These are phyloP conservation scores for Plasmodium vivax DNA, from an alignment of 169 alveolate genomes.

Conservation along the genomic window DNA sequence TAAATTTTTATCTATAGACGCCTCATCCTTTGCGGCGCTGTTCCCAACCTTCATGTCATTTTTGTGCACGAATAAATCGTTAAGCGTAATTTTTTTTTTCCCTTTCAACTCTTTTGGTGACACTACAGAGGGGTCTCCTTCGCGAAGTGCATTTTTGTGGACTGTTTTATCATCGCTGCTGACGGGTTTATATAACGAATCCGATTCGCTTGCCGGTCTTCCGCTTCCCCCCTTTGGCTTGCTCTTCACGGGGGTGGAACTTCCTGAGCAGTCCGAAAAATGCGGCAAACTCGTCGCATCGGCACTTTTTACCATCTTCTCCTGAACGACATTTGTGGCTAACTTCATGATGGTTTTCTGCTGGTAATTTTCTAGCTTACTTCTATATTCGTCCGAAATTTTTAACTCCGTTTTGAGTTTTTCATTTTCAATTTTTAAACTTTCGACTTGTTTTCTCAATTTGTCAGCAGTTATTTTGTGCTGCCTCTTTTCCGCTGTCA, in stretches of 20 bases:
- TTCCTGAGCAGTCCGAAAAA: slow-evolving; percentile 8
- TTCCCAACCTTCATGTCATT: neutral
- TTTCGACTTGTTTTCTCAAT: slow-evolving; percentile 50
- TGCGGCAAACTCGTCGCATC: neutral
- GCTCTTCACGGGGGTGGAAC: slow-evolving; percentile 12
- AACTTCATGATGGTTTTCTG: slow-evolving; percentile 66
- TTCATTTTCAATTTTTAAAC: slow-evolving; percentile 45
- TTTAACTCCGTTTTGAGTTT: slow-evolving; percentile 69
- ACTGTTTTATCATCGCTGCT: neutral
- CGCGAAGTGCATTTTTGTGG: neutral
- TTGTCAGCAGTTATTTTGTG: slow-evolving; percentile 53
- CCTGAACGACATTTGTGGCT: slow-evolving; percentile 35
- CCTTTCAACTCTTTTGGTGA: neutral
- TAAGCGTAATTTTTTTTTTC: slow-evolving; percentile 41
- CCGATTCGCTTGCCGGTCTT: slow-evolving; percentile 10
- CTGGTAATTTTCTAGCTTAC: slow-evolving; percentile 61
- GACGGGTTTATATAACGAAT: slow-evolving; percentile 17
- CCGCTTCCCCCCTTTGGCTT: slow-evolving; percentile 11
- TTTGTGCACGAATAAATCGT: slow-evolving; percentile 26
- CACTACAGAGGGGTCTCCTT: neutral
- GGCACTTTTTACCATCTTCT: neutral
- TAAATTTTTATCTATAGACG: slow-evolving; percentile 47
- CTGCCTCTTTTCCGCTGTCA: slow-evolving; percentile 51
- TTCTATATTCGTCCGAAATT: slow-evolving; percentile 74
- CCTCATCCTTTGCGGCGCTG: neutral